phyloP scores from a whole-genome alignment of 2,329 filamentous ascomycete species.

The Thelonectria olida region DNA sequence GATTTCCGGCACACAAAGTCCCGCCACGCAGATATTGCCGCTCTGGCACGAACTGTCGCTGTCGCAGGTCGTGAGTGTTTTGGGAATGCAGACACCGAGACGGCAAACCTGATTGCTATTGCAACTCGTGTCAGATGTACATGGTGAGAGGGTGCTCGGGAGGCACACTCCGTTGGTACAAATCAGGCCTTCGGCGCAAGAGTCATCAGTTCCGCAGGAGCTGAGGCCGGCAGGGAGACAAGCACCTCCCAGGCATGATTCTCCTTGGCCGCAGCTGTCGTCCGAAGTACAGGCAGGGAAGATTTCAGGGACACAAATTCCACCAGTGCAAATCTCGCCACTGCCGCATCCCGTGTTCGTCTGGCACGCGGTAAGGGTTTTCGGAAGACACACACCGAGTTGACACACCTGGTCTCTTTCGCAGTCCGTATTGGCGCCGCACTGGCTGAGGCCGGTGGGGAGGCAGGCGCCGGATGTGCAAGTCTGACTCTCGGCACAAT shows the following conservation, averaged over 20 bases:
- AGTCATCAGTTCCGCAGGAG: not conserved
- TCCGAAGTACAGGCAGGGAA: not conserved
- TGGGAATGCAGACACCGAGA: conserved; percentile 9
- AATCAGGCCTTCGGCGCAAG: not conserved
- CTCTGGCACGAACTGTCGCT: not conserved
- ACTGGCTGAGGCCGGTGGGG: not conserved
- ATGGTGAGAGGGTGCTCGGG: not conserved
- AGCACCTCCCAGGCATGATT: not conserved
- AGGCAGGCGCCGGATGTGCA: conserved; percentile 13
- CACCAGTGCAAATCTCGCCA: conserved; percentile 1
- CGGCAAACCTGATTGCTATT: not conserved
- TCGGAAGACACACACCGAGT: conserved; percentile 11
- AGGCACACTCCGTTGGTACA: conserved; percentile 15
- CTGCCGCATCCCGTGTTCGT: not conserved
- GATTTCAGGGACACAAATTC: conserved; percentile 13
- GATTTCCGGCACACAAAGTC: not conserved
- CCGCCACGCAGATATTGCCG: not conserved
- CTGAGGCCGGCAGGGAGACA: not conserved
- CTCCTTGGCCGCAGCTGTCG: not conserved
- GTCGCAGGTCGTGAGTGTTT: not conserved
- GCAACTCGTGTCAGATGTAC: not conserved
- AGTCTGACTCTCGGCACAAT: not conserved
- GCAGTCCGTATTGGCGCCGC: conserved; percentile 4
- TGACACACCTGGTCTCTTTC: conserved; percentile 7
- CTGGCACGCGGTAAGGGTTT: conserved; percentile 1